Conservation (phyloP, 2,329 filamentous ascomycete genomes). For the Pyricularia grisea region DNA sequence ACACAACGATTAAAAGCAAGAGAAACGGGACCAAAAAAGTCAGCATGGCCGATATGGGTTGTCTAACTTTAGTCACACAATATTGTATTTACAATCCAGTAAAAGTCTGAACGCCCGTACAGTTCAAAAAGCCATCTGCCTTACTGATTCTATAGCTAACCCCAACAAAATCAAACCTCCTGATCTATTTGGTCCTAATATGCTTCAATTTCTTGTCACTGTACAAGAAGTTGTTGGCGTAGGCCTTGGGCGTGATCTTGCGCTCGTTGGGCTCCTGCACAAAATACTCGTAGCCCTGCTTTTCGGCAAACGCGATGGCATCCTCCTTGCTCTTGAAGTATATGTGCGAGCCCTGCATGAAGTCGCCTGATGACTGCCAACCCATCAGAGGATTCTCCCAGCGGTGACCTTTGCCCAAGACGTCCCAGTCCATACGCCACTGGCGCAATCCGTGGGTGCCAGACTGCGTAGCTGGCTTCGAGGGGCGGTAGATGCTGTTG, state of each 20-base stretch:
- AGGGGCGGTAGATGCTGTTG: constrained; percentile 75
- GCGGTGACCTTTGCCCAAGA: constrained; percentile 81
- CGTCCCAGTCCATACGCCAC: constrained; percentile 99
- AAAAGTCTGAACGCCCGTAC: not conserved
- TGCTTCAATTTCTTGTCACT: constrained; percentile 79
- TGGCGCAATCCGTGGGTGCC: constrained; percentile 74
- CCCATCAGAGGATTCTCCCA: constrained; percentile 99
- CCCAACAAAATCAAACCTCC: constrained; percentile 6
- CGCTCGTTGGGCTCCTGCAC: constrained; percentile 93
- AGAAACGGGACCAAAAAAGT: too few species aligned
- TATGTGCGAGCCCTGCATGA: constrained; percentile 88
- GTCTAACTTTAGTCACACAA: not conserved
- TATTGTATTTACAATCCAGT: not conserved
- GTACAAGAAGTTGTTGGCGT: constrained; percentile 94
- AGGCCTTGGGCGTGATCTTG: constrained; percentile 81
- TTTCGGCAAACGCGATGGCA: constrained; percentile 89
- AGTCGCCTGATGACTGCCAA: constrained; percentile 93
- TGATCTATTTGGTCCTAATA: constrained; percentile 62
- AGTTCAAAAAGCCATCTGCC: not conserved
- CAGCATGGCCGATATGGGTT: not conserved
- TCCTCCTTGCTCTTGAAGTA: constrained; percentile 92
- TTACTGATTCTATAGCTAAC: not conserved
- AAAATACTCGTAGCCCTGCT: constrained; percentile 98
- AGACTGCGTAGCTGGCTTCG: constrained; percentile 95
- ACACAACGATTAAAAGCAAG: too few species aligned